Percentiles rank a stretch among this genome's conserved stretches.
These are phyloP conservation scores for Plasmodium gaboni DNA, from an alignment of 169 alveolate species.

Conservation along the genomic window DNA sequence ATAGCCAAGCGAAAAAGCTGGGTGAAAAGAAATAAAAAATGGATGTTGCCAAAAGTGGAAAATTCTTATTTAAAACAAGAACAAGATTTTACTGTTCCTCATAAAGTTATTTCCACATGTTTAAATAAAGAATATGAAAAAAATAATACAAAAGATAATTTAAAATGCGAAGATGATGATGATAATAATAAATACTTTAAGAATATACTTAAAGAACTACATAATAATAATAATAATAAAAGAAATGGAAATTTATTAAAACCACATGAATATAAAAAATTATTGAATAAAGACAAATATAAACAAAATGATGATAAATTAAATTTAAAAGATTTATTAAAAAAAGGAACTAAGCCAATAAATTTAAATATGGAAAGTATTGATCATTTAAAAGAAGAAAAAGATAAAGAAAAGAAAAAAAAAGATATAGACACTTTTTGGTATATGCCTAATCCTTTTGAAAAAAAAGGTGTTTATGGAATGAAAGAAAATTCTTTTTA, in stretches of 20 bases:
- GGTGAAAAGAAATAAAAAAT: constrained; percentile 71
- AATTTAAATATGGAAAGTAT: constrained; percentile 15
- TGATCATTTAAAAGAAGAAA: constrained; percentile 28
- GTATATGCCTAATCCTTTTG: constrained; percentile 76
- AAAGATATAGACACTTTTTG: constrained; percentile 73
- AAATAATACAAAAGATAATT: background rate
- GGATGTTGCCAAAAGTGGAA: constrained; percentile 72
- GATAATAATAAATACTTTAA: constrained; percentile 1
- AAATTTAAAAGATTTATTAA: constrained; percentile 26
- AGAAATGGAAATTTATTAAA: constrained; percentile 9
- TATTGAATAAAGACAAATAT: constrained; percentile 19
- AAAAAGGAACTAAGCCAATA: constrained; percentile 6
- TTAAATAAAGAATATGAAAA: background rate
- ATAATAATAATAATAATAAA: constrained; percentile 7
- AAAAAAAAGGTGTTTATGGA: constrained; percentile 75
- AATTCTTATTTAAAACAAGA: constrained; percentile 74
- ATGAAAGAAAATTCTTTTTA: constrained; percentile 72
- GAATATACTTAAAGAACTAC: background rate
- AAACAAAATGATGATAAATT: constrained; percentile 57
- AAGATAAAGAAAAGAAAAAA: constrained; percentile 62
- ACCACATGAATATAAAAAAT: constrained; percentile 71
- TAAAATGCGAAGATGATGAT: background rate
- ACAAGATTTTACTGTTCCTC: constrained; percentile 59
- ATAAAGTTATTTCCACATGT: constrained; percentile 33
- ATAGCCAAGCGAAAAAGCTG: constrained; percentile 56